These are phyloP conservation scores for Leishmania braziliensis DNA, from an alignment of 208 protist species.

Conservation along the genomic window DNA sequence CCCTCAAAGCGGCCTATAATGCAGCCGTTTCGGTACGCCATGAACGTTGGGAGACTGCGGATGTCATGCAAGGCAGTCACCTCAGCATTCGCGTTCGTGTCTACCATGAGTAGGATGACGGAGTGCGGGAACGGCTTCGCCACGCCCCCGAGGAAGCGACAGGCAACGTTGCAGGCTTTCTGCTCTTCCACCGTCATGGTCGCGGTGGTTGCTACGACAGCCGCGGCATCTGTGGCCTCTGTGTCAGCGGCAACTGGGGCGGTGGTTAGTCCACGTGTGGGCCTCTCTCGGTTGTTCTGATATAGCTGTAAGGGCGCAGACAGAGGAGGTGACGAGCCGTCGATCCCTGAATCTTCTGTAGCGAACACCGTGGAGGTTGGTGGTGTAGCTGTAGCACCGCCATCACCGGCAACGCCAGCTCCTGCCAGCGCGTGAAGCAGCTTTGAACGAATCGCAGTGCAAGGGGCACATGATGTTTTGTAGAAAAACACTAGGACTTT, in stretches of 20 bases:
- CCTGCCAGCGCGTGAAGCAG: conserved; percentile 43
- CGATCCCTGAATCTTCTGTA: not conserved
- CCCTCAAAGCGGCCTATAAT: conserved; percentile 79
- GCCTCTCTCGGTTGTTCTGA: not conserved
- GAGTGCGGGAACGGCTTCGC: conserved; percentile 9
- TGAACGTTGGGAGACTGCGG: conserved; percentile 85
- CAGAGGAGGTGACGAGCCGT: not conserved
- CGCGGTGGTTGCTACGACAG: not conserved
- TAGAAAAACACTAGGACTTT: conserved; percentile 82
- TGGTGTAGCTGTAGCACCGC: not conserved
- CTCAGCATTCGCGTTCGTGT: conserved; percentile 72
- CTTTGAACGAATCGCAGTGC: conserved; percentile 48
- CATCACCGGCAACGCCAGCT: not conserved
- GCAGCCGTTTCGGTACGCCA: conserved; percentile 72
- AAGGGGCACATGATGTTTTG: conserved; percentile 68
- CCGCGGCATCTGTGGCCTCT: not conserved
- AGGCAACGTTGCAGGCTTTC: conserved; percentile 22
- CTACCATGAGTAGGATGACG: conserved; percentile 65
- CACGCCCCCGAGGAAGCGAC: conserved; percentile 27
- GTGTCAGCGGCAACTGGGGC: not conserved
- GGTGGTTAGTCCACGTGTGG: not conserved
- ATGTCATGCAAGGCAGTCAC: conserved; percentile 86
- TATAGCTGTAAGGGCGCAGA: not conserved
- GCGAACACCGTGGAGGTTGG: not conserved
- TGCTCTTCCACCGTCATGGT: conserved; percentile 31